phyloP scores from a whole-genome alignment of 2,329 filamentous ascomycete genomes.

The Ophiostoma montium region DNA sequence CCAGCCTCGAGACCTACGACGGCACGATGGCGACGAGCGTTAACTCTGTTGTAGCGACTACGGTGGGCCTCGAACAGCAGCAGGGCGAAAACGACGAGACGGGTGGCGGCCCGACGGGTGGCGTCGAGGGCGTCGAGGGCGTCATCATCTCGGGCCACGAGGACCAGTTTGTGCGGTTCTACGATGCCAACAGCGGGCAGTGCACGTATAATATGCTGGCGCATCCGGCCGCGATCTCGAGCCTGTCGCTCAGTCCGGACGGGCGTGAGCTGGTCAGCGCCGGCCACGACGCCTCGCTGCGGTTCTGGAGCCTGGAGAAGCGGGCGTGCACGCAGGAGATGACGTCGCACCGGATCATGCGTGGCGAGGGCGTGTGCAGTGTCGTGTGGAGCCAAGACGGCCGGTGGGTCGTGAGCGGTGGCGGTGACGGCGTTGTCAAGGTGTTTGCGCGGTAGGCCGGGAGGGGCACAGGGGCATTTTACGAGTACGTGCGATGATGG shows the following conservation, averaged over 20 bases:
- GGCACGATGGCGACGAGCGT: constrained; percentile 66
- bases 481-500: too few relatives aligned
- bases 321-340: constrained; percentile 91
- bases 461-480: too few relatives aligned
- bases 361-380: constrained; percentile 85
- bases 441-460: constrained; percentile 51
- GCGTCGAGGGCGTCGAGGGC: constrained; percentile 46
- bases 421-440: constrained; percentile 91
- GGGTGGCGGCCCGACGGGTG: constrained; percentile 52
- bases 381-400: constrained; percentile 96
- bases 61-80: constrained; percentile 57
- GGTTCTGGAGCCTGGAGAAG: constrained; percentile 97
- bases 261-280: constrained; percentile 89
- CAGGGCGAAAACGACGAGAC: constrained; percentile 45
- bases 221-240: constrained; percentile 84
- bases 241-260: constrained; percentile 81
- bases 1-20: constrained; percentile 86
- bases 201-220: constrained; percentile 98
- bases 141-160: constrained; percentile 95
- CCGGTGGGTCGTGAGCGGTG: constrained; percentile 84
- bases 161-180: constrained; percentile 91
- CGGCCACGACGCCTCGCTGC: constrained; percentile 85
- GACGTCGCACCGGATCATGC: constrained; percentile 83
- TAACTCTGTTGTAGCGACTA: constrained; percentile 82
- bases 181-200: constrained; percentile 97